Evolutionary conservation across 495 filamentous ascomycete species (phyloP), one percentile per base, ranked within the genome.

Genomic region (Hypoxylon lienhwacheense): DNA sequence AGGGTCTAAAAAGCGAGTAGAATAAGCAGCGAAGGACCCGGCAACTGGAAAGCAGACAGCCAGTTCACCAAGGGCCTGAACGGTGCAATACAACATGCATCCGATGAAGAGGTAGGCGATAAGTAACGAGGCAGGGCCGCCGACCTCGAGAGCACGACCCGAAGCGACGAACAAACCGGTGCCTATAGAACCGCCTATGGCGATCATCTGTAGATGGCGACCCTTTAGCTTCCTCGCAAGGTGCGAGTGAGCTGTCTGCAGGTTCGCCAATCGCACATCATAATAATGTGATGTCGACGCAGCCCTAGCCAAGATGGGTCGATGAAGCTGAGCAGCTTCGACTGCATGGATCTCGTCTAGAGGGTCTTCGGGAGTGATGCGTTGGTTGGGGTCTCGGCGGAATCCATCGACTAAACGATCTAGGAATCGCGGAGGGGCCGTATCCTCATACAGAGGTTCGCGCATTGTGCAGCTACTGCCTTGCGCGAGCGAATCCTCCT

Each of bases 161-260:
- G 90, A 93, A 28, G 86, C 87, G 33, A 97, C 90, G 67, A 97
- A 96, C 5, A 97, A 77, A 61, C 91, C 91, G 26, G 91, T 93
- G 54, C 89, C 92, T 57, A 98, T 97, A 1, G 88, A 92, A 26
- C 93, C 93, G 55, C 91, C 91, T 59, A 96, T 95, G 5, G 91
- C 91, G 76, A 96, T 96, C 91, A 96, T 96, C 77, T 96, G 91
- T 55, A 96, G 67, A 76, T 97, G 91, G 31, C 91, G 79, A 11
- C 86, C 84, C 70, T 95, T 93, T 42, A 97, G 68, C 59, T 79
- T 80, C 50, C 93, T 75, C 40, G 86, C 80, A 21, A 98, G 77
- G 11, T 85, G 85, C 14, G 90, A 87, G 40, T 82, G 76, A 0
- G 92, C 91, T 0, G 91, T 91, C 31, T 82, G 84, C 17, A 80